These are phyloP conservation scores for Suillus alpinus DNA, from an alignment of 768 basidiomycete species.

Conservation along the genomic window DNA sequence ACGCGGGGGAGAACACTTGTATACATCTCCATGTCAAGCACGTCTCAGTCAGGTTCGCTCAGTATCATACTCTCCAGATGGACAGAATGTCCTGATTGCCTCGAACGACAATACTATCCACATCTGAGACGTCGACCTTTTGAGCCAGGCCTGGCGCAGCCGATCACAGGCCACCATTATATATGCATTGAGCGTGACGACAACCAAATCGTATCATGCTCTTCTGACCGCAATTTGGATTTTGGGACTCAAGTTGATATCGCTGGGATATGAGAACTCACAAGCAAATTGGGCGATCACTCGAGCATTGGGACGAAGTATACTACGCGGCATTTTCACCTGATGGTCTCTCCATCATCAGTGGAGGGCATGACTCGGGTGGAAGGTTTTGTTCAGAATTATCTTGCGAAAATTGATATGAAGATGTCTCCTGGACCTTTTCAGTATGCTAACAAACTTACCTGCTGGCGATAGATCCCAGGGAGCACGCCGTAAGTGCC, in stretches of 20 bases:
- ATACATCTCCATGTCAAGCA: background rate
- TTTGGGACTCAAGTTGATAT: too few species aligned
- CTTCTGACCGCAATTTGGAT: too few species aligned
- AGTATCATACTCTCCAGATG: background rate
- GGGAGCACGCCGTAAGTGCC: too few species aligned
- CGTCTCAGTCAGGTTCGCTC: background rate
- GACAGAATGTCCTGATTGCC: background rate
- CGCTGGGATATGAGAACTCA: too few species aligned
- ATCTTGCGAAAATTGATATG: too few species aligned
- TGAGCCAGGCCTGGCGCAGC: background rate
- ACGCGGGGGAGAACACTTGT: background rate
- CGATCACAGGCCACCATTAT: too few species aligned
- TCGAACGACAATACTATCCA: background rate
- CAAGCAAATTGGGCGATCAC: too few species aligned
- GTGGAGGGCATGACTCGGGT: background rate
- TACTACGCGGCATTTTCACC: background rate
- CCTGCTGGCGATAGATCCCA: too few species aligned
- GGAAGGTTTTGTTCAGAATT: background rate
- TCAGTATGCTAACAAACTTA: too few species aligned
- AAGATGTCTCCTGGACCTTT: too few species aligned
- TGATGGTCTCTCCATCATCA: background rate
- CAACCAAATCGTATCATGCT: too few species aligned
- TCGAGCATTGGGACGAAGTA: background rate
- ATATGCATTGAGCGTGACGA: too few species aligned
- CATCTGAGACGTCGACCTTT: background rate